phyloP scores from a whole-genome alignment of 257 asterid species.

The Lithospermum erythrorhizon region DNA sequence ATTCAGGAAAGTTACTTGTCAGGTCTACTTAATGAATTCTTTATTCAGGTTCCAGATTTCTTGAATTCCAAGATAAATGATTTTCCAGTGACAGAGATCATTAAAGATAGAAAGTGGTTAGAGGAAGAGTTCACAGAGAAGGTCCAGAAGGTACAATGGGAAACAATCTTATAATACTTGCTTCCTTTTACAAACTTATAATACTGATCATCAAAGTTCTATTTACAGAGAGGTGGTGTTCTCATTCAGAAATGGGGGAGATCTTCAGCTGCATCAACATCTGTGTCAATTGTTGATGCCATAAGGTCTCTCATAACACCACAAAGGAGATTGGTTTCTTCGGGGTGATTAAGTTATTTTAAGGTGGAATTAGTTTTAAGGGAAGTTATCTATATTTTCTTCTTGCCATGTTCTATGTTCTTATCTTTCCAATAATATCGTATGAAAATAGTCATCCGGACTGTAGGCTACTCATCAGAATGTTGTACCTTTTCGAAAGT shows the following conservation, averaged over 20 bases:
- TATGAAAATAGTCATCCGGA: no score
- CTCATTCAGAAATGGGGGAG: constrained; percentile 98
- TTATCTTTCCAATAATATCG: no score
- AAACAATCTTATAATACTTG: constrained; percentile 1
- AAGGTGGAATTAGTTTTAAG: not conserved
- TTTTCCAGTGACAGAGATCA: constrained; percentile 69
- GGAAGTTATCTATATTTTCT: not conserved
- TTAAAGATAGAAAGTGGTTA: constrained; percentile 74
- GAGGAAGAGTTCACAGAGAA: constrained; percentile 84
- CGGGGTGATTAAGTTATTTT: constrained; percentile 62
- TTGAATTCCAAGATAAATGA: constrained; percentile 81
- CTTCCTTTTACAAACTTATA: not conserved
- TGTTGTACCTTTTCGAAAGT: no score
- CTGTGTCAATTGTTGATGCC: constrained; percentile 81
- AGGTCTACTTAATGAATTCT: not conserved
- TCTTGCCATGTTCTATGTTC: constrained; percentile 1
- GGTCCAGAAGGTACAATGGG: constrained; percentile 65
- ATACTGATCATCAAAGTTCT: constrained; percentile 2
- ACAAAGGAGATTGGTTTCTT: constrained; percentile 98
- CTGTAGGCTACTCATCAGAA: no score
- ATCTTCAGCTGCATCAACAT: constrained; percentile 98
- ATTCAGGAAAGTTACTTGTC: not conserved
- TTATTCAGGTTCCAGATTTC: constrained; percentile 81
- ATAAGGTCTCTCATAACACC: constrained; percentile 87
- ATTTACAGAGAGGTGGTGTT: constrained; percentile 84